Percentiles rank a stretch among this genome's conserved stretches.
phyloP scores from a whole-genome alignment of 2,329 filamentous ascomycete genomes.

The Aureobasidium sp. region DNA sequence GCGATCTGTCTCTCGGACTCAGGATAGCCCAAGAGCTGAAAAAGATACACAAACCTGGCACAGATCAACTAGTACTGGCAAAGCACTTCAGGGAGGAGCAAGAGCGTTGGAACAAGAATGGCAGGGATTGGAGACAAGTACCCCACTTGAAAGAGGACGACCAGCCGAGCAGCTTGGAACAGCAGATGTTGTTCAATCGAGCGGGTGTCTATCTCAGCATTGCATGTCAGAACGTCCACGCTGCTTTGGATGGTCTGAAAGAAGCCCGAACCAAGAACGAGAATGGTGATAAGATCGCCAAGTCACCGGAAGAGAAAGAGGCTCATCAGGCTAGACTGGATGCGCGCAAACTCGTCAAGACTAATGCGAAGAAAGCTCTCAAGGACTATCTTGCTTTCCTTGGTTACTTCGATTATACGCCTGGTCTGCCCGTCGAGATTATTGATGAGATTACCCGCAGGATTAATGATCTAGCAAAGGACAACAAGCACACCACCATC shows the following conservation, averaged over 20 bases:
- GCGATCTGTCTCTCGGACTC: slow-evolving; percentile 63
- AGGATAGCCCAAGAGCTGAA: slow-evolving; percentile 39
- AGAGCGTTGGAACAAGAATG: slow-evolving; percentile 28
- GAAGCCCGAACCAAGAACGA: slow-evolving; percentile 26
- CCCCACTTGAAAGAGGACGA: slow-evolving; percentile 50
- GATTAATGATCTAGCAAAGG: slow-evolving; percentile 48
- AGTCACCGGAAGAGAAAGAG: slow-evolving; percentile 19
- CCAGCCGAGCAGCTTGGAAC: slow-evolving; percentile 66
- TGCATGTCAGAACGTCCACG: slow-evolving; percentile 56
- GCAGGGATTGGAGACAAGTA: slow-evolving; percentile 41
- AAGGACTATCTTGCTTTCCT: slow-evolving; percentile 67
- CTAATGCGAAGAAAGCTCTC: slow-evolving; percentile 65
- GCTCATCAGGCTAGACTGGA: slow-evolving; percentile 38
- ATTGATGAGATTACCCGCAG: slow-evolving; percentile 50
- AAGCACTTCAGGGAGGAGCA: slow-evolving; percentile 32
- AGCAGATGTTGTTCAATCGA: slow-evolving; percentile 68
- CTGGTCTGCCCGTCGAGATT: slow-evolving; percentile 53
- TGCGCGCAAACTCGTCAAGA: slow-evolving; percentile 60
- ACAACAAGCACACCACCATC: slow-evolving; percentile 23
- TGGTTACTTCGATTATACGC: slow-evolving; percentile 68
- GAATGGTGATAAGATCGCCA: neutral
- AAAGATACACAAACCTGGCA: slow-evolving; percentile 36
- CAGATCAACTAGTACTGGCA: slow-evolving; percentile 45
- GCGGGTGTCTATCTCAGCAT: slow-evolving; percentile 63
- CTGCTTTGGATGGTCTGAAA: slow-evolving; percentile 43